Percentiles rank a stretch among this genome's conserved stretches.
phyloP scores from a whole-genome alignment of 345 rosid genomes.

The Lumnitzera racemosa region DNA sequence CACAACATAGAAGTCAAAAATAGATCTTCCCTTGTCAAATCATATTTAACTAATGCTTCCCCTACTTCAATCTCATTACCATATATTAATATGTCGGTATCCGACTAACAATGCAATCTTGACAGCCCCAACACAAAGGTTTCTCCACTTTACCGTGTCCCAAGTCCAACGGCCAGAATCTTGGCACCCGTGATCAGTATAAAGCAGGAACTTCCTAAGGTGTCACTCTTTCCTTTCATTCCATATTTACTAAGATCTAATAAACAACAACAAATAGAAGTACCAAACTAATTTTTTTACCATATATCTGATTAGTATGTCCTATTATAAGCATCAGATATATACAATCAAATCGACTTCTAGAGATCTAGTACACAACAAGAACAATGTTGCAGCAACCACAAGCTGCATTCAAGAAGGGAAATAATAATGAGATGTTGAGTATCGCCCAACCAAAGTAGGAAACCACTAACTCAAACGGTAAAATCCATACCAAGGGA shows the following conservation, averaged over 20 bases:
- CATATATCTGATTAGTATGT: no score
- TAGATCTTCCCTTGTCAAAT: slow-evolving; percentile 42
- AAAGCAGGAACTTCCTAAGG: slow-evolving; percentile 23
- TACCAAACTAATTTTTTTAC: no score
- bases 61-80: slow-evolving; percentile 60
- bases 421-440: neutral
- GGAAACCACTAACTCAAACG: no score
- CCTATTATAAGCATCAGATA: slow-evolving; percentile 47
- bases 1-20: slow-evolving; percentile 56
- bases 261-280: no score
- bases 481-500: no score
- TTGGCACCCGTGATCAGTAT: slow-evolving; percentile 49
- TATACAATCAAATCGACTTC: slow-evolving; percentile 47
- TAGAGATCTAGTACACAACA: slow-evolving; percentile 73
- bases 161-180: slow-evolving; percentile 55
- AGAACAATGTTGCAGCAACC: slow-evolving; percentile 93
- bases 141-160: slow-evolving; percentile 59
- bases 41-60: slow-evolving; percentile 34
- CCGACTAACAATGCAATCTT: slow-evolving; percentile 48
- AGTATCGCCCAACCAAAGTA: neutral
- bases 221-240: slow-evolving; percentile 41
- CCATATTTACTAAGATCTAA: neutral
- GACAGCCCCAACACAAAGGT: slow-evolving; percentile 47
- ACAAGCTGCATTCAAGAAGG: slow-evolving; percentile 57
- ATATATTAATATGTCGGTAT: slow-evolving; percentile 51